A percentile compares a stretch with the other conserved stretches of the same genome.
Conservation (phyloP, 306 rosid genomes). For the Begonia loranthoides region DNA sequence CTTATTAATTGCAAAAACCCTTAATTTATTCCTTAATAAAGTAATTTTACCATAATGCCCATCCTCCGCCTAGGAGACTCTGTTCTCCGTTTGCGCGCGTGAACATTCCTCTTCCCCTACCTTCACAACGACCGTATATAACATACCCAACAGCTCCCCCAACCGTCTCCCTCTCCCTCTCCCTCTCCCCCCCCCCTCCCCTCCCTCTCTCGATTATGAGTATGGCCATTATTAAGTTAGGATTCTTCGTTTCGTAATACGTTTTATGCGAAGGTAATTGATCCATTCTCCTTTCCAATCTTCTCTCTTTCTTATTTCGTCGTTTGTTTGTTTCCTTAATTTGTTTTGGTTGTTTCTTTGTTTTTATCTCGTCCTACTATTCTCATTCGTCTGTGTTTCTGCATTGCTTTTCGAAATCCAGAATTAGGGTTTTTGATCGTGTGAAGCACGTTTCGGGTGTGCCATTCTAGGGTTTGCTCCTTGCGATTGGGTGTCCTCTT, state of each 20-base stretch:
- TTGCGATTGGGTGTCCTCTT: neutral
- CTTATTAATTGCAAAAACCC: too few relatives aligned
- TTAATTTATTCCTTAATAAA: too few relatives aligned
- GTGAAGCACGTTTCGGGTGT: neutral
- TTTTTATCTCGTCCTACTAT: neutral
- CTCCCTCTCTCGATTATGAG: neutral
- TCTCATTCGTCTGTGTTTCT: neutral
- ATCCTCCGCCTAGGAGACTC: neutral
- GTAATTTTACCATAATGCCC: too few relatives aligned
- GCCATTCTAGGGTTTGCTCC: neutral
- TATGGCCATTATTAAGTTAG: neutral
- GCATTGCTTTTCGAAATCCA: neutral
- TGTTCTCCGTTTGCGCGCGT: constrained; percentile 2
- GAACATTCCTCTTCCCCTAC: neutral
- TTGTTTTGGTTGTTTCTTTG: neutral
- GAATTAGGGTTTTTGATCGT: neutral
- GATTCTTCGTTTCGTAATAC: neutral
- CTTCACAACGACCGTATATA: neutral
- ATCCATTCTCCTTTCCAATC: neutral
- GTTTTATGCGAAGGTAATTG: neutral
- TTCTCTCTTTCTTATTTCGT: neutral
- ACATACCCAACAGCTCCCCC: neutral
- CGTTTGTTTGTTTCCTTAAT: neutral
- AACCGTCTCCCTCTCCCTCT: neutral
- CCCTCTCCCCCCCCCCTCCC: neutral